Evolutionary conservation across 441 rosid species (phyloP), one percentile per base, ranked within the genome.

Genomic region (Croton laevigatus): DNA sequence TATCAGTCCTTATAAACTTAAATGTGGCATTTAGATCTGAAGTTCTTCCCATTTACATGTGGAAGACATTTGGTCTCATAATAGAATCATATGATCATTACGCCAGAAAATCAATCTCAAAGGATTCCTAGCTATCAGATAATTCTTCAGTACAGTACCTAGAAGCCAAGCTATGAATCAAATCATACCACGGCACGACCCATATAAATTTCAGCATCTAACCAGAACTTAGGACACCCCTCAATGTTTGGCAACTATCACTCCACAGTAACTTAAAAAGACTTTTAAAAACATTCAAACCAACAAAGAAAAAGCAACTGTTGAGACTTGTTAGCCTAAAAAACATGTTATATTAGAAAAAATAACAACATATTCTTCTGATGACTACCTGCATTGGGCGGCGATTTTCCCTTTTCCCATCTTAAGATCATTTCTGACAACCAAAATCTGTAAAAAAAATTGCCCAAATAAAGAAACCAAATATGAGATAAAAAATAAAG

Each of bases 401-500:
- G 96, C 97, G 81, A 92, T 91, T 87, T 94, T 94, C 59, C 99
- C 99, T 81, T 94, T 92, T 61, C 99, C 98, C 99, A 92, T 94
- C 88, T 91, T 94, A 68, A 94, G 91, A 83, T 94, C 98, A 73
- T 89, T 92, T 74, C 98, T 85, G 74, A 92, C 99, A 72, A 92
- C 93, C 86, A 94, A 86, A 63, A 90, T 91, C 98, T 92, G 78
- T 61, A 75, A 64, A 45, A 57, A 65, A 36, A 27, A 27, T 27
- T 49, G 2, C 1, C 53, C 42, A 40, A 20, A 49, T 1, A 40
- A 17, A 57, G 10, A 17, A n/a, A 49, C 49, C 32, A 27, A 27
- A 27, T 27, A 27, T 27, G 32, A 27, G 32, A 52, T 3, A 19
- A 52, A 32, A 12, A 9, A 34, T 9, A 66, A 23, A 59, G n/a